Evolutionary conservation across 306 rosid species (phyloP), one percentile per base, ranked within the genome.

Genomic region (Luffa aegyptiaca): DNA sequence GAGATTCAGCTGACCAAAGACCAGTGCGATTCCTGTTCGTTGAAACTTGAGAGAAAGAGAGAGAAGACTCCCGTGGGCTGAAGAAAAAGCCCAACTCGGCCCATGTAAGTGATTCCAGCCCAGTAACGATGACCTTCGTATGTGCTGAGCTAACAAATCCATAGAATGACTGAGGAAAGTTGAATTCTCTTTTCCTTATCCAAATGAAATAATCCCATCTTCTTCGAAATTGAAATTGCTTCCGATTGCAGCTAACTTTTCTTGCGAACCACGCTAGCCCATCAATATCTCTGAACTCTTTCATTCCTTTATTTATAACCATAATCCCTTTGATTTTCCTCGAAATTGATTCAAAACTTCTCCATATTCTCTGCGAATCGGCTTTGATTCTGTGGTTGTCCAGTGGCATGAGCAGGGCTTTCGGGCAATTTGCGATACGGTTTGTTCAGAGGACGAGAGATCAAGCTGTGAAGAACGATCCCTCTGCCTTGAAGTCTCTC

Each of bases 391-490:
- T 26, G 6, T 46, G 33, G 1, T 21, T 1, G 20, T 26, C 31
- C 31, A 26, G 31, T 20, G 76, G 76, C 18, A 72, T 72, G 77
- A 48, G 77, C 77, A 72, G 41, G 41, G 20, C 10, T 20, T 26
- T 46, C 4, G 77, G 77, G 6, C 77, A 72, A 48, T 72, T 72
- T 1, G 77, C 10, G 77, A 74, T 72, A 81, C 81, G 86, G 59
- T 69, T 42, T 58, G 1, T 83, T 35, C 91, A 87, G 63, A 84
- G 81, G 3, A 85, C 88, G 81, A 91, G 82, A 80, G 97, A 93
- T 16, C 92, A 88, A 61, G 81, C 73, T 36, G 80, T 85, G 1
- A 90, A 87, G 88, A 81, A 86, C 21, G 91, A 87, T 48, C 89
- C 84, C 75, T 66, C 90, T 8, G 64, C 90, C 31, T 63, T 85